Evolutionary conservation across 345 rosid species (phyloP).

Genomic region (Punica granatum): DNA sequence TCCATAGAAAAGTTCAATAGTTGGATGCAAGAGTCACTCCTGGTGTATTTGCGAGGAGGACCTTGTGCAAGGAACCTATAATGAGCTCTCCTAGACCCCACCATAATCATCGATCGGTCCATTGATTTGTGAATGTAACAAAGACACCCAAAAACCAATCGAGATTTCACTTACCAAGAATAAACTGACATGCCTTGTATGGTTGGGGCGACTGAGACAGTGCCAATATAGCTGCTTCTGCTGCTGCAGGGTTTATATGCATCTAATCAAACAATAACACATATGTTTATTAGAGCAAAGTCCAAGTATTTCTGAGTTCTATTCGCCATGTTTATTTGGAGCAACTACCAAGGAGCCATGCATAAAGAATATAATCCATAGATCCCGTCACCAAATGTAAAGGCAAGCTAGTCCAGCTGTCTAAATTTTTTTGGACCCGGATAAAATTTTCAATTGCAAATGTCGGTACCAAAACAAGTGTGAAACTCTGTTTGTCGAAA

Average conservation of each 20-base stretch:
- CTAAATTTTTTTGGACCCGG: not conserved
- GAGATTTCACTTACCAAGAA: constrained; percentile 47
- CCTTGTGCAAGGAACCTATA: not conserved
- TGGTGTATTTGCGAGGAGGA: not conserved
- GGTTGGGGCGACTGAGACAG: constrained; percentile 81
- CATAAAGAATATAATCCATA: not conserved
- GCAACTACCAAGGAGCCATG: not conserved
- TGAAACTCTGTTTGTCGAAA: not conserved
- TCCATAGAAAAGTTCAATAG: not conserved
- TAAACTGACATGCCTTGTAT: constrained; percentile 73
- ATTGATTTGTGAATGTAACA: not conserved
- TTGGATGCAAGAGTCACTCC: not conserved
- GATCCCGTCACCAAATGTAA: not conserved
- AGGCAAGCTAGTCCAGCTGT: not conserved
- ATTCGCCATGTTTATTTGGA: not conserved
- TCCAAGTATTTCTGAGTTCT: not conserved
- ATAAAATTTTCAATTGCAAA: not conserved
- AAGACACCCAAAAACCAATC: constrained; percentile 1
- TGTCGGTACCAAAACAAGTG: not conserved
- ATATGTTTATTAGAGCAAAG: not conserved
- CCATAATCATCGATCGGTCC: not conserved
- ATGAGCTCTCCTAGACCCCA: not conserved
- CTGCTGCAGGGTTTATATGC: constrained; percentile 67
- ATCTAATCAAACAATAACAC: constrained; percentile 43
- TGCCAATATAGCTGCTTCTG: constrained; percentile 77